A percentile compares a stretch with the other conserved stretches of the same genome.
phyloP scores from a whole-genome alignment of 169 alveolate genomes.

The Perkinsus marinus region DNA sequence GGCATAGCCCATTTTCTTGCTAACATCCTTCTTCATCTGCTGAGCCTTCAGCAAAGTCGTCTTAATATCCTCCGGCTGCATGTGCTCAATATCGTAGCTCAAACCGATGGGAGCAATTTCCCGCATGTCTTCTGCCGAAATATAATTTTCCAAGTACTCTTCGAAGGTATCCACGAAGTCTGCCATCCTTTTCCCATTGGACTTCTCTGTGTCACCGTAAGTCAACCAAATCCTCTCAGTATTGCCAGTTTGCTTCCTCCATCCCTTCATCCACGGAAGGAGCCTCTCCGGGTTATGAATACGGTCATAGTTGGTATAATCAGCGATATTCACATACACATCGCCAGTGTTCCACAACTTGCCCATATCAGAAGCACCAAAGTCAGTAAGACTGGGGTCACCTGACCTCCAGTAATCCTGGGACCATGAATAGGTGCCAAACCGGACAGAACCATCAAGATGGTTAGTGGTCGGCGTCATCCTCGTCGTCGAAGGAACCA shows the following conservation, averaged over 20 bases:
- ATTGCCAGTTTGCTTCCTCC: neutral
- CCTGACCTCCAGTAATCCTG: neutral
- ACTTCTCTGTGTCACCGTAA: neutral
- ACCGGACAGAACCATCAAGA: neutral
- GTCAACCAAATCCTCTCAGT: neutral
- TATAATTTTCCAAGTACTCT: neutral
- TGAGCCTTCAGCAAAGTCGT: neutral
- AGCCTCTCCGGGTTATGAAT: neutral
- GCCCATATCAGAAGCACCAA: neutral
- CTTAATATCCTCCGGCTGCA: neutral
- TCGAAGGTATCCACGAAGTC: neutral
- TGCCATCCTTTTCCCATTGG: neutral
- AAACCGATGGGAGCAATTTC: neutral
- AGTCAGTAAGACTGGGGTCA: neutral
- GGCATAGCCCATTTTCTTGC: neutral
- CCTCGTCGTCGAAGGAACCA: neutral
- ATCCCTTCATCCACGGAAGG: neutral
- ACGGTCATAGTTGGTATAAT: neutral
- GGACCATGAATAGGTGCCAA: neutral
- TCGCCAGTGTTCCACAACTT: neutral
- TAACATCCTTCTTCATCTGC: neutral
- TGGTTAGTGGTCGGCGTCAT: neutral
- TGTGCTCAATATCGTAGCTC: neutral
- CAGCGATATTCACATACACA: neutral
- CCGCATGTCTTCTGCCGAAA: neutral